Percentiles rank a stretch among this genome's conserved stretches.
Conservation (phyloP, 1,284 basidiomycete genomes). For the Golubevia sp. region DNA sequence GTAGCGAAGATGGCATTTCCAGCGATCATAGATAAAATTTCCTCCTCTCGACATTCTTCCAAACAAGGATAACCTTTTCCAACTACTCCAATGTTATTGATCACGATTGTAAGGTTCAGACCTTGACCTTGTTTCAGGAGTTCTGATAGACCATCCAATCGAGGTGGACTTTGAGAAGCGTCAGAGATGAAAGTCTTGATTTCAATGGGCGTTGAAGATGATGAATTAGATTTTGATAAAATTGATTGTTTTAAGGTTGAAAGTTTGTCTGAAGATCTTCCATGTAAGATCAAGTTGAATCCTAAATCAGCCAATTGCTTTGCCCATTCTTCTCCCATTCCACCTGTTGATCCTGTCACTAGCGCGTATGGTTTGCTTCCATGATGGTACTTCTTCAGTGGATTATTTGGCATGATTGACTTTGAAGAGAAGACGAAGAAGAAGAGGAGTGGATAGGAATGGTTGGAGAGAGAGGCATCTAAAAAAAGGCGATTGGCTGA, state of each 20-base stretch:
- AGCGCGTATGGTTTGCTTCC: constrained; percentile 7
- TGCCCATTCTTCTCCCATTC: constrained; percentile 24
- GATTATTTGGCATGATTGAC: background rate
- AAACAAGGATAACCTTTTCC: background rate
- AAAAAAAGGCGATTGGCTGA: too few species aligned
- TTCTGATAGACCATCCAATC: background rate
- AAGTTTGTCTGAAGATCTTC: constrained; percentile 17
- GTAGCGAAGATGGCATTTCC: background rate
- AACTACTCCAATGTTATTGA: constrained; percentile 5
- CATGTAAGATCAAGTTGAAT: constrained; percentile 26
- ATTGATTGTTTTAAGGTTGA: constrained; percentile 5
- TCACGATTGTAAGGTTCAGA: constrained; percentile 3
- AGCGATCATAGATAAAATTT: background rate
- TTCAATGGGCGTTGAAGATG: too few species aligned
- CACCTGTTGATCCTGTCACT: constrained; percentile 20
- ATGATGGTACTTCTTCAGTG: background rate
- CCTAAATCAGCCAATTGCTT: constrained; percentile 14
- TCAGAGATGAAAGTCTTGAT: constrained; percentile 4
- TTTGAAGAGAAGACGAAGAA: too few species aligned
- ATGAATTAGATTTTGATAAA: background rate
- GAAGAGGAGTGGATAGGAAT: background rate
- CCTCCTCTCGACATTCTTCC: background rate
- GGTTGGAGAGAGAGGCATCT: background rate
- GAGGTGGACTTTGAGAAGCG: background rate
- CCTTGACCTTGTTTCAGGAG: background rate